Evolutionary conservation across 257 asterid genomes (phyloP).

Genomic region (Ophiorrhiza pumila): DNA sequence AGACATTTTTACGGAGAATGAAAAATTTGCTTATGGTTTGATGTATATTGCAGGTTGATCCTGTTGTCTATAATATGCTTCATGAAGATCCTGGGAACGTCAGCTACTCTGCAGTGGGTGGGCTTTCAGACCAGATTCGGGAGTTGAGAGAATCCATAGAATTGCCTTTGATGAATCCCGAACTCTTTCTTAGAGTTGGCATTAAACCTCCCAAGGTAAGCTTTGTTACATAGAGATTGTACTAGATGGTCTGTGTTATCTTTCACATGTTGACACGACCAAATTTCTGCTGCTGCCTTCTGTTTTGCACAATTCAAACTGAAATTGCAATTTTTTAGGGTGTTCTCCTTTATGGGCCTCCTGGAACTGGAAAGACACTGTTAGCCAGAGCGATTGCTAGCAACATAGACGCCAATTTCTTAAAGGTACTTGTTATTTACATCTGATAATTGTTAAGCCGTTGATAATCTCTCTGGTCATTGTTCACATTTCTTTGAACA

Average conservation of each 20-base stretch:
- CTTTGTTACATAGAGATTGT: background rate
- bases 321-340: constrained; percentile 44
- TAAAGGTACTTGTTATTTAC: constrained; percentile 44
- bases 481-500: constrained; percentile 17
- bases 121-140: constrained; percentile 84
- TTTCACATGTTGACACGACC: constrained; percentile 7
- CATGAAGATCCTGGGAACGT: constrained; percentile 96
- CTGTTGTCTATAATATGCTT: constrained; percentile 93
- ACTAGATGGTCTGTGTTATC: background rate
- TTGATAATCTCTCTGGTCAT: background rate
- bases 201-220: constrained; percentile 91
- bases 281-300: background rate
- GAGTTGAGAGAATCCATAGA: constrained; percentile 93
- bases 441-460: background rate
- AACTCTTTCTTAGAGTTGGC: constrained; percentile 90
- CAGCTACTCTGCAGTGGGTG: constrained; percentile 96
- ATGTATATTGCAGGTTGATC: constrained; percentile 66
- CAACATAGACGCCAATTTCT: constrained; percentile 92
- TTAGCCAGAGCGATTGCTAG: constrained; percentile 96
- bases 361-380: constrained; percentile 97
- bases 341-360: constrained; percentile 95
- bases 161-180: constrained; percentile 91
- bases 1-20: background rate
- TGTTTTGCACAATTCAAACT: background rate
- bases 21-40: background rate